Evolutionary conservation across 106 monocot species (phyloP), one percentile per base, ranked within the genome.

Genomic region (Narthecium ossifragum): DNA sequence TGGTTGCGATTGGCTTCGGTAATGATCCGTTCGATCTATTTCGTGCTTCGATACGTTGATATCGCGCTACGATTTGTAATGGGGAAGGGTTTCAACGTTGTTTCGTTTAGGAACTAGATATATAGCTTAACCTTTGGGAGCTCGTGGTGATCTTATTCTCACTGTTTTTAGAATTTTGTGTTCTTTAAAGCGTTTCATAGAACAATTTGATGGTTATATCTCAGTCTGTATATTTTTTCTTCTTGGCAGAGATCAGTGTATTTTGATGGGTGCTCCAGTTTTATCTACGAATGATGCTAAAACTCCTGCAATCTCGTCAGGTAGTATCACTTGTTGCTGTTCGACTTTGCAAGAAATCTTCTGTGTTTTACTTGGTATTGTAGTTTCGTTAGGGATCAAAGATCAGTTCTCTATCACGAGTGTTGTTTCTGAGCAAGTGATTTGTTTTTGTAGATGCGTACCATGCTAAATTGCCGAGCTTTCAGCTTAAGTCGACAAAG

Each of bases 371-470:
- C n/a, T 11, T 54, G 13, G 0, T 29, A n/a, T 29, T 54, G 0
- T 9, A 18, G 7, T 30, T 55, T 6, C n/a, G 25, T 4, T 18
- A 17, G 5, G 3, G 37, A 14, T 60, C 57, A 36, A 17, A 34
- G 6, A 41, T 45, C 8, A 26, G 12, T 46, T 46, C 9, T 13
- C 8, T 30, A 34, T 21, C 17, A 3, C 4, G n/a, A 21, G 17
- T 61, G 17, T 55, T 33, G 2, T 41, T 11, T 10, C 43, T 45
- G 23, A 30, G 26, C 27, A 45, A 11, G 34, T 8, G 12, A n/a
- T 59, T 66, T 70, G 28, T 8, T 51, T 66, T 78, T 75, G 53
- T 75, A 91, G 85, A 79, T 79, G 53, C 31, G 39, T 61, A 25
- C 40, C 50, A 53, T 32, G 64, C 69, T 43, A 70, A 73, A 28